Evolutionary conservation across 176 grass and related monocot genomes (phyloP), one percentile per base, ranked within the genome.

Genomic region (Areca catechu): DNA sequence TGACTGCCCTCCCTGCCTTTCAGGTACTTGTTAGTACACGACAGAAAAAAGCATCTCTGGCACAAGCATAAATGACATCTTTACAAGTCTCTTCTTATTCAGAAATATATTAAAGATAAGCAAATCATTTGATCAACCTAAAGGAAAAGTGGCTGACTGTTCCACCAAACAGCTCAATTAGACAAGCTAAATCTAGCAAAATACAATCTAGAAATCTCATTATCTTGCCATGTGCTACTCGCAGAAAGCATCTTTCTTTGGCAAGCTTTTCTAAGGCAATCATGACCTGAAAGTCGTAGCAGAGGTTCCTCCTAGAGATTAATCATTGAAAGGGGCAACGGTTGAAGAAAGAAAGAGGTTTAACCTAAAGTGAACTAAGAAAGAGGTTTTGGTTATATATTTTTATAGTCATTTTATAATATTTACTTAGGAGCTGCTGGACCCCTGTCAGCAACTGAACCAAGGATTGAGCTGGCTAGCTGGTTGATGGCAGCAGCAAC

Each of bases 391-490:
- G 5, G 20, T 67, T 49, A 54, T 18, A 48, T 28, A 4, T 14
- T 48, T 48, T 29, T 16, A 57, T 47, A 14, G 10, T 15, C 22
- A 30, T 28, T 19, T 54, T 10, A 19, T 1, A 15, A 10, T n/a
- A 15, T 72, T 72, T 54, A 72, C 25, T 72, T 62, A 47, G 70
- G 27, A 62, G 57, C 15, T 54, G 29, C 49, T 54, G 70, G 15
- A 60, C 25, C 61, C 25, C 34, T 72, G 70, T 61, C 70, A 55
- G 58, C 53, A 60, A 22, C 58, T 16, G 62, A 72, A 12, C 70
- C 49, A 20, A 62, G 70, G 49, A 72, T 72, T 29, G 70, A 72
- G 50, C 50, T 62, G 70, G 70, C 58, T 22, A 72, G 70, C 70
- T 72, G 61, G 58, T 72, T 62, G 70, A 72, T 54, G 58, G 70